phyloP scores from a whole-genome alignment of 495 filamentous ascomycete species.

The Pyrenopolyporus hunteri region DNA sequence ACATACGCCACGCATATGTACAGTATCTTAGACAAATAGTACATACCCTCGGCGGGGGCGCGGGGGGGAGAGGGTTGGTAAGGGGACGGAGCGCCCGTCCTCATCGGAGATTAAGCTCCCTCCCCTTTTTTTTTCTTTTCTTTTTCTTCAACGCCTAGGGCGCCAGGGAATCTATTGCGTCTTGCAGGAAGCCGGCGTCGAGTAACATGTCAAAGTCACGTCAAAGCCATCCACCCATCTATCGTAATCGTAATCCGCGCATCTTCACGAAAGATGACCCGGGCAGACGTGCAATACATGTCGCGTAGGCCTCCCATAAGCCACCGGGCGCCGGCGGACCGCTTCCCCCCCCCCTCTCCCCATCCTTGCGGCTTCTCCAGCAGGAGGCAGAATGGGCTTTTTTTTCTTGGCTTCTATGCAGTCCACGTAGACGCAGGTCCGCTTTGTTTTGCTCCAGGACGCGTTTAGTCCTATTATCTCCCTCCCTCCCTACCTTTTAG shows the following conservation, averaged over 20 bases:
- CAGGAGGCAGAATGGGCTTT: not conserved
- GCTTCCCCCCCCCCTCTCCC: not conserved
- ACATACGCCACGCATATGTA: slow-evolving; percentile 22
- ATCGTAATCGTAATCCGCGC: not conserved
- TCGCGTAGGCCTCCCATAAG: too few relatives aligned
- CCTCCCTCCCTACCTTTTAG: not conserved
- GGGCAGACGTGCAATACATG: too few relatives aligned
- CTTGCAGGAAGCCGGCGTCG: not conserved
- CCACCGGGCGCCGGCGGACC: not conserved
- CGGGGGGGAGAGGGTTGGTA: too few relatives aligned
- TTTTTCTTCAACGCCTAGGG: not conserved
- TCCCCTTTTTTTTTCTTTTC: not conserved
- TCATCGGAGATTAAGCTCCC: slow-evolving; percentile 27
- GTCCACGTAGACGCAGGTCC: slow-evolving; percentile 26
- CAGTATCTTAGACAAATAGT: not conserved
- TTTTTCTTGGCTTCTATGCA: not conserved
- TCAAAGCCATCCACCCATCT: not conserved
- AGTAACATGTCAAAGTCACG: not conserved
- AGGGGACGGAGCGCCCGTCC: slow-evolving; percentile 5
- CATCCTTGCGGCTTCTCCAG: not conserved
- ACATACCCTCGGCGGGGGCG: too few relatives aligned
- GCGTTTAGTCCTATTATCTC: too few relatives aligned
- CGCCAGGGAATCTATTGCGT: too few relatives aligned
- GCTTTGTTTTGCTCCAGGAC: too few relatives aligned
- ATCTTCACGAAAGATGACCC: too few relatives aligned